Evolutionary conservation across 106 monocot genomes (phyloP).

Genomic region (Allium sativum): DNA sequence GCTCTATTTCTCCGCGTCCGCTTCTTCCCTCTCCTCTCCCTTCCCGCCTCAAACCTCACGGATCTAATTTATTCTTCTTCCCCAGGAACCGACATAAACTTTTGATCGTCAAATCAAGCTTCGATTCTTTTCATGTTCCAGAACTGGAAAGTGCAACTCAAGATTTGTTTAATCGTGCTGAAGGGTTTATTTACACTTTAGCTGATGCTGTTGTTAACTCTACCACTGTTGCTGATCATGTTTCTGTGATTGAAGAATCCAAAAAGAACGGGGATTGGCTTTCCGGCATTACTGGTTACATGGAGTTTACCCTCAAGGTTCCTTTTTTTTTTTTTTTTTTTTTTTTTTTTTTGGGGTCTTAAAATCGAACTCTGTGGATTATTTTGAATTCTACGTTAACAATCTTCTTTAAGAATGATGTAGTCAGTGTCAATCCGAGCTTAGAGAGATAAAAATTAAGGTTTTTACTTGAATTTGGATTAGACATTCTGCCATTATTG

Average conservation of each 20-base stretch:
- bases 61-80: not conserved
- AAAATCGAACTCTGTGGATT: too few relatives aligned
- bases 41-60: not conserved
- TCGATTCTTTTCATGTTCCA: conserved; percentile 9
- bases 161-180: conserved; percentile 28
- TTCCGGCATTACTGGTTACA: conserved; percentile 56
- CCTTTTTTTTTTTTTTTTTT: not conserved
- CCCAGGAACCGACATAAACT: conserved; percentile 4
- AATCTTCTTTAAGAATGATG: too few relatives aligned
- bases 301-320: conserved; percentile 83
- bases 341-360: not conserved
- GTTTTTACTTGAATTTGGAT: not conserved
- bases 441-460: not conserved
- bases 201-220: conserved; percentile 50
- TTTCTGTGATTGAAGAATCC: conserved; percentile 21
- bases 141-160: conserved; percentile 20
- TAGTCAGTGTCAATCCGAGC: too few relatives aligned
- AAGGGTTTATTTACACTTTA: conserved; percentile 55
- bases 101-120: conserved; percentile 2
- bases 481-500: not conserved
- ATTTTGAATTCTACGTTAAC: too few relatives aligned
- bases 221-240: conserved; percentile 19
- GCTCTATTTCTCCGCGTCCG: conserved; percentile 17
- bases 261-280: conserved; percentile 68
- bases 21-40: conserved; percentile 11